A percentile compares a stretch with the other conserved stretches of the same genome.
phyloP scores from a whole-genome alignment of 2,329 filamentous ascomycete species.

The Pseudogymnoascus sp. region DNA sequence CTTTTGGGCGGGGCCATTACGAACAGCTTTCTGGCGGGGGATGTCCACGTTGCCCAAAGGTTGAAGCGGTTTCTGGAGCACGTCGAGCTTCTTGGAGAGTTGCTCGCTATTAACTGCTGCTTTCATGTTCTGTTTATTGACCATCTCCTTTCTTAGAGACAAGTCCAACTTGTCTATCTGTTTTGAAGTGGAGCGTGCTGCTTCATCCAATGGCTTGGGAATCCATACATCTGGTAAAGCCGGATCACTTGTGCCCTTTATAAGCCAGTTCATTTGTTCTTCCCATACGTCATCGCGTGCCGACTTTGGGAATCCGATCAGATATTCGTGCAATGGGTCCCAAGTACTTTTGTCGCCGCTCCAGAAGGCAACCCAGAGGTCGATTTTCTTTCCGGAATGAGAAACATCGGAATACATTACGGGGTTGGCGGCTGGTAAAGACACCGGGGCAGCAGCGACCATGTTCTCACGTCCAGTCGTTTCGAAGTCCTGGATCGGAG shows the following conservation, averaged over 20 bases:
- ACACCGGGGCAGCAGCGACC: not conserved
- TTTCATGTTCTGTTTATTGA: not conserved
- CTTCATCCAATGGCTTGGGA: not conserved
- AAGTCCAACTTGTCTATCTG: not conserved
- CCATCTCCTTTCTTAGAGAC: not conserved
- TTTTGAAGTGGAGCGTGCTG: not conserved
- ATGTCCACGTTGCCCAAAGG: not conserved
- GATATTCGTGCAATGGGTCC: not conserved
- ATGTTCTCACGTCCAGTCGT: not conserved
- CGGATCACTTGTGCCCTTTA: not conserved
- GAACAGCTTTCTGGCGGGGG: no score
- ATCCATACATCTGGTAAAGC: no score
- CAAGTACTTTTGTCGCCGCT: not conserved
- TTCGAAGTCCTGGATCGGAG: not conserved
- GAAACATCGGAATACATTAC: not conserved
- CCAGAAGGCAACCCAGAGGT: not conserved
- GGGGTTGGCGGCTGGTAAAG: not conserved
- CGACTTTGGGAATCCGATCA: not conserved
- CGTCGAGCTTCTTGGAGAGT: not conserved
- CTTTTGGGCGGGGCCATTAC: no score
- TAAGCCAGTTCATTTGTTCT: not conserved
- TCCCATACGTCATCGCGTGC: not conserved
- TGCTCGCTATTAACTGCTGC: not conserved
- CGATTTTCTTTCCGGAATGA: not conserved
- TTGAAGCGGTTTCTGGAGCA: not conserved